Conservation (phyloP, 495 filamentous ascomycete species). For the Aspergillus cristatus region DNA sequence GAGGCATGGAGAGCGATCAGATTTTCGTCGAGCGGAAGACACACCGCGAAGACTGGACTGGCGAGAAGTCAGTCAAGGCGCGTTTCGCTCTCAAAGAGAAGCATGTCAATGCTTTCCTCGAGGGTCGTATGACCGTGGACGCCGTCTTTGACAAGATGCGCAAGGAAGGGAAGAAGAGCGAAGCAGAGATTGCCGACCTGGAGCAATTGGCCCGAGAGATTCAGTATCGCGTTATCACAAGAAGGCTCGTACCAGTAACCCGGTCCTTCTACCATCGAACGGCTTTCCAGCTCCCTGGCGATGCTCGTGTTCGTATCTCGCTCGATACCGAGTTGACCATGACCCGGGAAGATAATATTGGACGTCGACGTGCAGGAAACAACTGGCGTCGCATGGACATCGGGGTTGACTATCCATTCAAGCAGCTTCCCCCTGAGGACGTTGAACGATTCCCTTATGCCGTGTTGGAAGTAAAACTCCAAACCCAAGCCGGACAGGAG, state of each 20-base stretch:
- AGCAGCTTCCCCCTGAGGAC: slow-evolving; percentile 75
- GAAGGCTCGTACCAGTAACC: slow-evolving; percentile 74
- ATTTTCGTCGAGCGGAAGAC: slow-evolving; percentile 98
- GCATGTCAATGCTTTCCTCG: slow-evolving; percentile 82
- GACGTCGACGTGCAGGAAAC: slow-evolving; percentile 60
- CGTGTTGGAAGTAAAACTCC: slow-evolving; percentile 93
- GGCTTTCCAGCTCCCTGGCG: slow-evolving; percentile 93
- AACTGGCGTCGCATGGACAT: slow-evolving; percentile 99
- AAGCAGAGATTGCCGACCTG: slow-evolving; percentile 79
- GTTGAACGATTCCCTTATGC: slow-evolving; percentile 92
- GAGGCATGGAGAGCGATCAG: slow-evolving; percentile 85
- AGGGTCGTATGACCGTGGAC: slow-evolving; percentile 70
- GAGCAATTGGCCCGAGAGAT: slow-evolving; percentile 86
- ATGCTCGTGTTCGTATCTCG: slow-evolving; percentile 92
- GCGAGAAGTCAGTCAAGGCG: slow-evolving; percentile 97
- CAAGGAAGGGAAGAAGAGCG: slow-evolving; percentile 85
- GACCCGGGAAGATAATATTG: slow-evolving; percentile 89
- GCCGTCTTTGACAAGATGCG: slow-evolving; percentile 89
- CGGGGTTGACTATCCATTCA: slow-evolving; percentile 91
- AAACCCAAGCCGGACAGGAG: slow-evolving; percentile 94
- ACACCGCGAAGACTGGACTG: slow-evolving; percentile 98
- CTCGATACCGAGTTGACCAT: slow-evolving; percentile 94
- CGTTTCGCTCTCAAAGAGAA: slow-evolving; percentile 94
- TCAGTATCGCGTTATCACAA: slow-evolving; percentile 82
- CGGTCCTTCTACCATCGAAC: slow-evolving; percentile 96